These are phyloP conservation scores for Helminthosporium solani DNA, from an alignment of 2,329 filamentous ascomycete species.

Conservation along the genomic window DNA sequence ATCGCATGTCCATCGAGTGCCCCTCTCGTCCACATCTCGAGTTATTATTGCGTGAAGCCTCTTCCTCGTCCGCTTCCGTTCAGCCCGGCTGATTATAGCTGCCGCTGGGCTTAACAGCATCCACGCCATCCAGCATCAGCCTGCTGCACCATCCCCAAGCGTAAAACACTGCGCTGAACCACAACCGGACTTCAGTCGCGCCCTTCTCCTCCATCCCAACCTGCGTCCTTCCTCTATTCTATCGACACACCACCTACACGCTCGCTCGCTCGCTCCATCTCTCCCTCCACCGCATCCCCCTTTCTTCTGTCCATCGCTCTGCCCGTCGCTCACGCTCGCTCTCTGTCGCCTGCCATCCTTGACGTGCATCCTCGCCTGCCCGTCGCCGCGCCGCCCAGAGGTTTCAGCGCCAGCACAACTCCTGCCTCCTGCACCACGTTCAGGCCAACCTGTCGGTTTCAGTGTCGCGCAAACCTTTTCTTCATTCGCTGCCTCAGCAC, in stretches of 20 bases:
- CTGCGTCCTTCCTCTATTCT: too few relatives aligned
- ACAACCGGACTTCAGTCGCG: not conserved
- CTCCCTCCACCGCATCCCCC: too few relatives aligned
- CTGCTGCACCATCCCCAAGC: not conserved
- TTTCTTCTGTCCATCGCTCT: not conserved
- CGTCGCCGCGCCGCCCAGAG: constrained; percentile 8
- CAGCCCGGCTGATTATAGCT: not conserved
- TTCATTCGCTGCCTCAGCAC: constrained; percentile 11
- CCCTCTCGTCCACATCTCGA: too few relatives aligned
- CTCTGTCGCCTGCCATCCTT: not conserved
- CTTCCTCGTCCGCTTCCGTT: not conserved
- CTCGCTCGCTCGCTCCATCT: too few relatives aligned
- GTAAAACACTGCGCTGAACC: not conserved
- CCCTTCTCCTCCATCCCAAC: too few relatives aligned
- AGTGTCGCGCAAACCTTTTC: constrained; percentile 8
- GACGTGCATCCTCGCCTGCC: constrained; percentile 12
- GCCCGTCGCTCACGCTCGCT: not conserved
- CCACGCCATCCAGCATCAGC: not conserved
- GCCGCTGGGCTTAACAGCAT: not conserved
- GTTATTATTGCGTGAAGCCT: too few relatives aligned
- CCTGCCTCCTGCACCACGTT: constrained; percentile 8
- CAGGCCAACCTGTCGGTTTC: constrained; percentile 16
- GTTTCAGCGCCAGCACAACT: constrained; percentile 28
- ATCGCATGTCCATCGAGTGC: too few relatives aligned
- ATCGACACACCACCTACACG: too few relatives aligned